Evolutionary conservation across 2,329 filamentous ascomycete genomes (phyloP).

Genomic region (Capronia epimyces): DNA sequence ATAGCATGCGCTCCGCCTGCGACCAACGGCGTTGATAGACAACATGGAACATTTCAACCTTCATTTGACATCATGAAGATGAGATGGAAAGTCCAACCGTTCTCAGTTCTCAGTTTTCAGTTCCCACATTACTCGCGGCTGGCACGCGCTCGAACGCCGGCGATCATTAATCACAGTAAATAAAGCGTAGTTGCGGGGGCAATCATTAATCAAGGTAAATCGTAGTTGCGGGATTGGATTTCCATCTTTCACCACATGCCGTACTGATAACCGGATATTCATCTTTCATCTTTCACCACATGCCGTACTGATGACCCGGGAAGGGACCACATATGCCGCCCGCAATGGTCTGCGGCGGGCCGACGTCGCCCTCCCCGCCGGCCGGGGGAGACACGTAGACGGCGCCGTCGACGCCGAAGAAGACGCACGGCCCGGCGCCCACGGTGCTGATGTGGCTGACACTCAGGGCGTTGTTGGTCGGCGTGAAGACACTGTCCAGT

Average conservation of each 20-base stretch:
- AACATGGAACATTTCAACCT: too few relatives aligned
- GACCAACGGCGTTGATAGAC: too few relatives aligned
- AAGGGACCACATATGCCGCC: conserved; percentile 20
- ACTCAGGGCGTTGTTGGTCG: conserved; percentile 15
- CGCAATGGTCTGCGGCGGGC: conserved; percentile 21
- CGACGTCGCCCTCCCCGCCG: conserved; percentile 18
- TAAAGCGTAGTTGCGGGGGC: too few relatives aligned
- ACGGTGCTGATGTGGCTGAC: conserved; percentile 17
- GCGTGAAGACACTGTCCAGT: conserved; percentile 11
- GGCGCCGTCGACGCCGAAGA: conserved; percentile 22
- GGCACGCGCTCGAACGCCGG: too few relatives aligned
- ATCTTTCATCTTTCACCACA: conserved; percentile 8
- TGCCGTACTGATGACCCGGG: conserved; percentile 10
- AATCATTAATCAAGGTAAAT: not conserved
- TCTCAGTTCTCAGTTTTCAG: not conserved
- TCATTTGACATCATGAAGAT: too few relatives aligned
- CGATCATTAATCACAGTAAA: too few relatives aligned
- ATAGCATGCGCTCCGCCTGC: too few relatives aligned
- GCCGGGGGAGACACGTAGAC: conserved; percentile 11
- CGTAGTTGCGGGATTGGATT: not conserved
- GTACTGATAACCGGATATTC: conserved; percentile 3
- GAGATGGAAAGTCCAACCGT: too few relatives aligned
- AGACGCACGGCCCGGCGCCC: conserved; percentile 14
- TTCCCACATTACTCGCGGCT: not conserved
- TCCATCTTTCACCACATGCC: conserved; percentile 9